phyloP scores from a whole-genome alignment of 306 rosid species.

The Vigna hirtella region DNA sequence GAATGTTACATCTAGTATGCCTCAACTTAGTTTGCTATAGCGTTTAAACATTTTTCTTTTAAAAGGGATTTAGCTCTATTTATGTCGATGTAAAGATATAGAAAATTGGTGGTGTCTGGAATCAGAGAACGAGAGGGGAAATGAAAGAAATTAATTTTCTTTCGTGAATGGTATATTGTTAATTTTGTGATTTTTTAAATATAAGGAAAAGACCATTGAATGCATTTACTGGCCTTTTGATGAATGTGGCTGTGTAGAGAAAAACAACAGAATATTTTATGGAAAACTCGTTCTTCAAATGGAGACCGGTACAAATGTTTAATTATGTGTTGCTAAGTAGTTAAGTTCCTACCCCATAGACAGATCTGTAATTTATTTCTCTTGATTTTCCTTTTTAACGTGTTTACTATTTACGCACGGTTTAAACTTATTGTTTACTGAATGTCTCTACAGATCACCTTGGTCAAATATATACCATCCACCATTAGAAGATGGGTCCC shows the following conservation, averaged over 20 bases:
- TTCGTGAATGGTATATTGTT: conserved; percentile 20
- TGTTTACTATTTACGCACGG: conserved; percentile 10
- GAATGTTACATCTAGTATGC: conserved; percentile 7
- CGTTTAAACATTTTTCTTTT: not conserved
- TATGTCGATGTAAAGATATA: conserved; percentile 16
- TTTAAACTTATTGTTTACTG: conserved; percentile 1
- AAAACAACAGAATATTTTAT: conserved; percentile 10
- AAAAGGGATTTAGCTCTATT: not conserved
- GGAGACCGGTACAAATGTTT: not conserved
- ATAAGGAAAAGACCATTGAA: not conserved
- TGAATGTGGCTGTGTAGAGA: conserved; percentile 5
- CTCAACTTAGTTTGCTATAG: not conserved
- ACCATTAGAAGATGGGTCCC: conserved; percentile 80
- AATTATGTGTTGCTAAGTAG: not conserved
- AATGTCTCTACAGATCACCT: conserved; percentile 74
- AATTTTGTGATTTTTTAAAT: conserved; percentile 6
- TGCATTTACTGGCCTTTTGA: conserved; percentile 16
- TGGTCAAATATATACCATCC: conserved; percentile 98
- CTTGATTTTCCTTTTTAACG: not conserved
- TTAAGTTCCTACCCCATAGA: not conserved
- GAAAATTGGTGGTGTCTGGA: conserved; percentile 1
- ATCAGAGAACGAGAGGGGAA: conserved; percentile 17
- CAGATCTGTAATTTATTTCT: conserved; percentile 31
- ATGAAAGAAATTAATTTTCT: not conserved
- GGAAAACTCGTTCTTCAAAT: conserved; percentile 20